Conservation (phyloP, 805 yeast species). For the Candida maltosa region DNA sequence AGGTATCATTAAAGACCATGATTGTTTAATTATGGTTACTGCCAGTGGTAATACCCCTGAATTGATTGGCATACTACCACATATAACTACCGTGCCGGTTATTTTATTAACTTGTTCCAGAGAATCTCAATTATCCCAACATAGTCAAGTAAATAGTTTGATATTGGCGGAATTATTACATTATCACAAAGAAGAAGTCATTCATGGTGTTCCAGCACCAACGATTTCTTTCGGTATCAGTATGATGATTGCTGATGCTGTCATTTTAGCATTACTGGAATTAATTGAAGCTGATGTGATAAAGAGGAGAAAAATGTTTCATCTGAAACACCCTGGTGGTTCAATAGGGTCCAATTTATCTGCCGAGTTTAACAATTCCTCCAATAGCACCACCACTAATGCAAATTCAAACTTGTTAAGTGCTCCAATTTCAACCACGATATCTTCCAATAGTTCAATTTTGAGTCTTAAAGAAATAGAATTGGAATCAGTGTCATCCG, state of each 20-base stretch:
- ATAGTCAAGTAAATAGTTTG: constrained; percentile 48
- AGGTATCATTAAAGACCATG: constrained; percentile 59
- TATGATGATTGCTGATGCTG: constrained; percentile 73
- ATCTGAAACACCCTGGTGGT: constrained; percentile 86
- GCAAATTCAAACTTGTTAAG: not conserved
- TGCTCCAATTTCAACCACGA: not conserved
- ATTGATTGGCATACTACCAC: constrained; percentile 54
- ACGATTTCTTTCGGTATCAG: constrained; percentile 80
- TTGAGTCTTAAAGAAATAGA: constrained; percentile 11
- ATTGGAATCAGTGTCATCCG: constrained; percentile 8
- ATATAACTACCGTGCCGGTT: constrained; percentile 54
- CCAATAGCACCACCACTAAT: not conserved
- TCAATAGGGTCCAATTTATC: constrained; percentile 63
- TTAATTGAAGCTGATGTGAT: constrained; percentile 54
- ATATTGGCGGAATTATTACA: constrained; percentile 62
- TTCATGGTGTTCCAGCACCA: constrained; percentile 85
- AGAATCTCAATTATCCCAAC: constrained; percentile 51
- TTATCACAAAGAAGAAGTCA: constrained; percentile 52
- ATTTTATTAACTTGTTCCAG: constrained; percentile 63
- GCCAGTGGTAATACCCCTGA: constrained; percentile 87
- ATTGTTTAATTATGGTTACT: constrained; percentile 62
- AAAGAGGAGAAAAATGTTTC: constrained; percentile 55
- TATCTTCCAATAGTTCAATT: constrained; percentile 6
- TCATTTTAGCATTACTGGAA: constrained; percentile 71
- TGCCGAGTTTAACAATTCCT: constrained; percentile 3